Evolutionary conservation across 192 early-diverging fungal species (phyloP).

Genomic region (Mortierella hygrophila): DNA sequence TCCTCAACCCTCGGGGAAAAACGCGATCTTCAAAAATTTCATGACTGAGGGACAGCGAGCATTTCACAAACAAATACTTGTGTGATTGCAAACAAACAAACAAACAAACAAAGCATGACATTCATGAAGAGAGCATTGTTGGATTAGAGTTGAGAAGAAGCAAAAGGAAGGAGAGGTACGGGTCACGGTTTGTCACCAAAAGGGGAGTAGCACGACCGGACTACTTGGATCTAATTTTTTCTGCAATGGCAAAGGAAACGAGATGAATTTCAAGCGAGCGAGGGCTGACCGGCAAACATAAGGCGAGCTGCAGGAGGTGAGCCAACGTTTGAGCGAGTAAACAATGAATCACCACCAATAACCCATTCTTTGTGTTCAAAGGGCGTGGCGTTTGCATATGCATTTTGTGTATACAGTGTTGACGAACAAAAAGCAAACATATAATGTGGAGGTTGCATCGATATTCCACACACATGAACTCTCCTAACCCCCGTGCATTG

Average conservation of each 20-base stretch:
- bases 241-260: background rate
- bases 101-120: background rate
- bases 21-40: background rate
- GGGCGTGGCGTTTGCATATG: no score
- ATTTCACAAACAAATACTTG: background rate
- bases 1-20: background rate
- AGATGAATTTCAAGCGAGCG: background rate
- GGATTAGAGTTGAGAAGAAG: background rate
- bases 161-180: background rate
- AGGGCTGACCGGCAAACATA: background rate
- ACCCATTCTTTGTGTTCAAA: no score
- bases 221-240: background rate
- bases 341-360: no score
- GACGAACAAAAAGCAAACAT: no score
- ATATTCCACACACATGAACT: no score
- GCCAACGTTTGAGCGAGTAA: background rate
- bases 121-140: background rate
- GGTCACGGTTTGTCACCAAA: background rate
- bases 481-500: no score
- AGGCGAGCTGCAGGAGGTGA: background rate
- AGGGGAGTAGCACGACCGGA: background rate
- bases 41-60: background rate
- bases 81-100: background rate
- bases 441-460: no score
- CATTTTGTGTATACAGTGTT: no score